Base-by-base conservation (phyloP, 2,329 filamentous ascomycete genomes). In the Westerdykella aurantiaca region DNA sequence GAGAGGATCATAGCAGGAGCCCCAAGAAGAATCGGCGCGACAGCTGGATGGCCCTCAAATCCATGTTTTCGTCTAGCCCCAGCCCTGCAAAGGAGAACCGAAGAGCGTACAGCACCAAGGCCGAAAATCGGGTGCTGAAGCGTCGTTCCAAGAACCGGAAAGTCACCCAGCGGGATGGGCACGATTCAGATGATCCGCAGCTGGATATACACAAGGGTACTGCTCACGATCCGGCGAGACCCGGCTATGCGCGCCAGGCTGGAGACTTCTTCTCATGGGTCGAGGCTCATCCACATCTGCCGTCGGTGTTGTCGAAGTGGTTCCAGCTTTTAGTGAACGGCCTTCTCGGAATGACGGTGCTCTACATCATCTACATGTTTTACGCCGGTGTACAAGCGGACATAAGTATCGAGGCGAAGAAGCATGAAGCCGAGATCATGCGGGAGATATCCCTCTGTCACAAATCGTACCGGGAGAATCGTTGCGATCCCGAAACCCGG, bases 401-500 rank as follows among this genome's bases (percentile, higher is more conserved):
- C 63, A 83, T 95, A 29, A 74, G 82, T 48, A 80, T 84, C 41
- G 86, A 85, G 31, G 81, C 84, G 9, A 76, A 83, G 37, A 80
- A 81, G 43, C 83, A 82, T 11, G 80, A 82, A n/a, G 73, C 79
- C 2, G 78, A 81, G 12, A 79, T 93, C 17, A 69, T 90, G 48
- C 78, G 80, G 10, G 81, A 88, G 50, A 93, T 93, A 64, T 76
- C 80, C 1, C 72, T 75, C 6, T 98, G 93, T 64, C 77, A 79
- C 2, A 78, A 79, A 33, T 76, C 91, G 50, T 98, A 85, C 66
- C 72, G 76, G 2, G 76, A 81, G 38, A 98, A 98, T 59, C 74
- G 76, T 31, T 98, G 93, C 65, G 78, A 76, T 1, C 79, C 76
- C 0, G 75, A 78, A 2, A 77, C 77, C 14, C 78, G 85, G 12